Base-by-base conservation (phyloP, 1,284 basidiomycete species). In the Moesziomyces sp. region DNA sequence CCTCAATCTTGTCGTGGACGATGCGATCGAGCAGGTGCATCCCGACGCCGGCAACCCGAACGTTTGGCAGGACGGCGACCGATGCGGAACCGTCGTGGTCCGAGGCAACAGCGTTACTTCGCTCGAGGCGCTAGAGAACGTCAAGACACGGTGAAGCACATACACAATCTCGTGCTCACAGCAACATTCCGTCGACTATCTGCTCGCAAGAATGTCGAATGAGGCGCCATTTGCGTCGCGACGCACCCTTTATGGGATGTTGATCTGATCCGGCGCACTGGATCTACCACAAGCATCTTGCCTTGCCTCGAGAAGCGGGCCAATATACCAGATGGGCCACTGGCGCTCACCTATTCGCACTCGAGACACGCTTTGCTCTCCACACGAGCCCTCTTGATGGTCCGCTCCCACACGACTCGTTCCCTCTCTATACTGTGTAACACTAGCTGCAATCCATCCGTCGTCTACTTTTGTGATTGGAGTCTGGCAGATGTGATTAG, bases 1-100 rank as follows among this genome's bases (percentile, higher is more conserved):
- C 88, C 87, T 99, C 84, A 99, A 99, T 85, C 89, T 99, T 45
- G 96, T 99, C 66, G 90, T 99, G 83, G 96, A 99, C 84, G 93
- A 98, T 81, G 93, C 93, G 16, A 86, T 91, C 79, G 97, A 99
- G 86, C 95, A 98, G 87, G 90, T 82, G 9, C 65, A 74, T 19
- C 77, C 91, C 0, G 85, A 91, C 91, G 79, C 90, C 26, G 61
- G 64, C 42, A 77, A 76, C 40, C 45, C 65, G 0, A 73, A 78
- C 34, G 52, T 57, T 3, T 83, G 81, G 81, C 51, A 73, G 45
- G 77, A 81, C 23, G 79, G 76, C 2, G 63, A 73, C 10, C 64
- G 65, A 16, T 82, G 79, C 38, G 82, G 82, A 5, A 83, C 80
- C 8, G 81, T 83, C 18, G 82, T 83, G n/a, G 68, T 83, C 1